Percentiles rank a stretch among this genome's conserved stretches.
Conservation (phyloP, 2,329 filamentous ascomycete genomes). For the Graphiopsis chlorocephala region DNA sequence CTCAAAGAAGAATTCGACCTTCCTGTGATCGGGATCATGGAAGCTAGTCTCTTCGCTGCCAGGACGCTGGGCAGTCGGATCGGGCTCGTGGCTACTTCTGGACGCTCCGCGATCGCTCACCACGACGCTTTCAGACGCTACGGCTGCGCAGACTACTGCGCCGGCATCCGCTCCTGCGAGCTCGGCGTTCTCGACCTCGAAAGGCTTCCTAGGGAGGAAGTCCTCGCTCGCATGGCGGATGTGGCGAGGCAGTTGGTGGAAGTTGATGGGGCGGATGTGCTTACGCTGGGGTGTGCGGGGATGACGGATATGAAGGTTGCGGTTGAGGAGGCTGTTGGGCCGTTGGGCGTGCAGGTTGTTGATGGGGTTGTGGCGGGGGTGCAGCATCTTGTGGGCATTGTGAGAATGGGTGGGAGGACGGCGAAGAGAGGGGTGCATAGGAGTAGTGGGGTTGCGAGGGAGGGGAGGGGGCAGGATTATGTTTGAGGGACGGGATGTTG, state of each 20-base stretch:
- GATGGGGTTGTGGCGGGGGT: conserved; percentile 52
- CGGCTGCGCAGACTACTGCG: conserved; percentile 43
- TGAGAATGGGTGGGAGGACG: conserved; percentile 46
- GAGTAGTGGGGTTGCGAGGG: conserved; percentile 39
- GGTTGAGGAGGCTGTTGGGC: conserved; percentile 47
- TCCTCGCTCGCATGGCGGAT: conserved; percentile 39
- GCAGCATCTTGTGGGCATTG: conserved; percentile 46
- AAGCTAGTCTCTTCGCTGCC: conserved; percentile 50
- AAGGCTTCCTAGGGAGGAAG: conserved; percentile 38
- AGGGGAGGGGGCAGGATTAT: conserved; percentile 42
- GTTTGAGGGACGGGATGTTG: conserved; percentile 28
- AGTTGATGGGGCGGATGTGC: conserved; percentile 41
- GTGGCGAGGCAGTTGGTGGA: conserved; percentile 41
- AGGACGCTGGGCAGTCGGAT: conserved; percentile 49
- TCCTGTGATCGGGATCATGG: conserved; percentile 52
- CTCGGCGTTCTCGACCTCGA: conserved; percentile 48
- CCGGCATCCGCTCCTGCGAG: conserved; percentile 42
- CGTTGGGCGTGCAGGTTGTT: conserved; percentile 46
- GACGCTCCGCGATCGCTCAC: conserved; percentile 41
- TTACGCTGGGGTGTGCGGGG: conserved; percentile 49
- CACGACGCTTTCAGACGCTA: conserved; percentile 42
- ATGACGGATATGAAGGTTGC: conserved; percentile 48
- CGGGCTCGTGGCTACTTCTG: conserved; percentile 44
- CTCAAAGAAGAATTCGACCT: conserved; percentile 46
- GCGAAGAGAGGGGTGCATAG: conserved; percentile 46